Evolutionary conservation across 1,139 yeast genomes (phyloP).

Genomic region (Scheffersomyces lignicola): DNA sequence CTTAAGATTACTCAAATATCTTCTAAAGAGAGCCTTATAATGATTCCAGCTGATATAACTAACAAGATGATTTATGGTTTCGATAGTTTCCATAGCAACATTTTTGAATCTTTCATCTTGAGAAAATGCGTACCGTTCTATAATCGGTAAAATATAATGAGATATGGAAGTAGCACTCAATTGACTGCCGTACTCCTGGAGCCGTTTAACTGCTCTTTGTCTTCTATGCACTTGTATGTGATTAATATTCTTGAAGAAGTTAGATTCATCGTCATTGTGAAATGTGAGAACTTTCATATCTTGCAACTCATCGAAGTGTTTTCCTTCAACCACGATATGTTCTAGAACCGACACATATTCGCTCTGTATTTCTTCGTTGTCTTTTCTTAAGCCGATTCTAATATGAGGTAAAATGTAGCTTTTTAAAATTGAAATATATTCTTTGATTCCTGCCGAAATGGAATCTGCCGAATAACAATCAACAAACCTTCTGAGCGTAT

Average conservation of each 20-base stretch:
- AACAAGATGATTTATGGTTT: slow-evolving; percentile 60
- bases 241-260: slow-evolving; percentile 75
- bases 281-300: slow-evolving; percentile 69
- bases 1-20: slow-evolving; percentile 62
- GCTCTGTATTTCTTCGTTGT: slow-evolving; percentile 61
- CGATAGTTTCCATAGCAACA: slow-evolving; percentile 71
- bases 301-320: slow-evolving; percentile 52
- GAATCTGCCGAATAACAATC: slow-evolving; percentile 51
- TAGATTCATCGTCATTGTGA: slow-evolving; percentile 77
- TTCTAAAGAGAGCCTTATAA: slow-evolving; percentile 68
- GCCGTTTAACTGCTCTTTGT: slow-evolving; percentile 72
- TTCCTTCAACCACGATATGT: slow-evolving; percentile 55
- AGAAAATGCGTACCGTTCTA: slow-evolving; percentile 73
- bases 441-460: slow-evolving; percentile 32
- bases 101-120: slow-evolving; percentile 66
- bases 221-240: slow-evolving; percentile 89
- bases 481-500: slow-evolving; percentile 61
- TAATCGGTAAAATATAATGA: slow-evolving; percentile 78
- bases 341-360: slow-evolving; percentile 71
- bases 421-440: slow-evolving; percentile 48
- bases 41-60: slow-evolving; percentile 75
- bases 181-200: slow-evolving; percentile 39
- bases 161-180: slow-evolving; percentile 64
- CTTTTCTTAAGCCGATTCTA: slow-evolving; percentile 65
- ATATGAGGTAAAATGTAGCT: slow-evolving; percentile 64